These are phyloP conservation scores for Trypanosoma scelopori DNA, from an alignment of 208 protist species.

Conservation along the genomic window DNA sequence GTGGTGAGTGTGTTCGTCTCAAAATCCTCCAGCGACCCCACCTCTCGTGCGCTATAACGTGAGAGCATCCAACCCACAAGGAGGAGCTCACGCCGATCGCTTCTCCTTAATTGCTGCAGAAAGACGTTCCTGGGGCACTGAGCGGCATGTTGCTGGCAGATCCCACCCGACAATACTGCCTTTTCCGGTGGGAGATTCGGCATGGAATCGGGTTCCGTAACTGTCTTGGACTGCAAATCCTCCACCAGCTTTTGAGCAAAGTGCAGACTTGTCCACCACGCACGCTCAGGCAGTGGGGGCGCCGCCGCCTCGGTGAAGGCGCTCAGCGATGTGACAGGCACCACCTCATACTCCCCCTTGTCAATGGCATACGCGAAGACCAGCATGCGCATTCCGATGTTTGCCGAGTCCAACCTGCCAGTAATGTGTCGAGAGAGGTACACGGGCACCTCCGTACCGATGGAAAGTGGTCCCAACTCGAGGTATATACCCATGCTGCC, in stretches of 20 bases:
- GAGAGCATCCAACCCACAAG: constrained; percentile 6
- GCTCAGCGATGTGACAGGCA: not conserved
- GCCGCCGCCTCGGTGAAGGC: not conserved
- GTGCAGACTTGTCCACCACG: constrained; percentile 15
- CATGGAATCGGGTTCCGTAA: too few relatives aligned
- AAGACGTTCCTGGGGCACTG: not conserved
- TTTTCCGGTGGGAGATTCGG: too few relatives aligned
- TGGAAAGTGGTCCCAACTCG: constrained; percentile 1
- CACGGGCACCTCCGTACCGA: not conserved
- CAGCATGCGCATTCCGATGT: not conserved
- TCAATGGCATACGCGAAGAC: constrained; percentile 21
- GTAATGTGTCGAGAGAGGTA: constrained; percentile 3
- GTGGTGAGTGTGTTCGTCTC: not conserved
- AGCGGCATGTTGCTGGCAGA: too few relatives aligned
- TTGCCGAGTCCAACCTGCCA: not conserved
- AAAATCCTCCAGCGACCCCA: constrained; percentile 1
- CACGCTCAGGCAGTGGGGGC: not conserved
- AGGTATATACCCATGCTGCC: not conserved
- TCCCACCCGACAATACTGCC: too few relatives aligned
- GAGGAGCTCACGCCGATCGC: not conserved
- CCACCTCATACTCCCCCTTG: constrained; percentile 11
- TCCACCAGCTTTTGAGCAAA: not conserved
- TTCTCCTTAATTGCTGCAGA: not conserved
- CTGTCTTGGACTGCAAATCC: not conserved
- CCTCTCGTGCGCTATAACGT: not conserved